A percentile compares a stretch with the other conserved stretches of the same genome.
Conservation (phyloP, 108 stramenopile genomes). For the Bacterosira constricta region DNA sequence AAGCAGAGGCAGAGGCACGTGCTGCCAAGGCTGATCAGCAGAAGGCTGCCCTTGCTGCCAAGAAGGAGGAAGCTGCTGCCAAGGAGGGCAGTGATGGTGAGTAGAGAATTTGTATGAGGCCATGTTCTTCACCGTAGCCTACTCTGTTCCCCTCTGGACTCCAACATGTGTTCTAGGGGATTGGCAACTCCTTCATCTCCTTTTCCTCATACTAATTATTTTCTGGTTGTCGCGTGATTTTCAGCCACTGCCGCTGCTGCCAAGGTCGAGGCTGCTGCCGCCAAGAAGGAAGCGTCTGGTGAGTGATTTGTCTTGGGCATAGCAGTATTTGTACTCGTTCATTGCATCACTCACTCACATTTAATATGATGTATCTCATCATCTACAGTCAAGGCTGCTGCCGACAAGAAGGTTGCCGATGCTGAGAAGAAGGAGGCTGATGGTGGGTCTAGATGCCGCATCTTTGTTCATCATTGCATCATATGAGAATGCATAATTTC, state of each 20-base stretch:
- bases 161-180: not conserved
- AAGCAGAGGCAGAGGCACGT: constrained; percentile 44
- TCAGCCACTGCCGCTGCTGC: constrained; percentile 5
- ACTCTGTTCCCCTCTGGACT: not conserved
- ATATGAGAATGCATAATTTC: too few relatives aligned
- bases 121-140: not conserved
- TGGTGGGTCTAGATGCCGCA: not conserved
- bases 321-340: not conserved
- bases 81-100: not conserved
- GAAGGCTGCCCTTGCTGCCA: constrained; percentile 29
- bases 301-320: not conserved
- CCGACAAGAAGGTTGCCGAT: not conserved
- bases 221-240: too few relatives aligned
- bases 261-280: constrained; percentile 7
- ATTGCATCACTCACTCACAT: not conserved
- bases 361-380: not conserved
- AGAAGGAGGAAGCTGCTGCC: constrained; percentile 29
- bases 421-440: constrained; percentile 6
- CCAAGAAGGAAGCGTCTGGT: constrained; percentile 4
- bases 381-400: constrained; percentile 1
- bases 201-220: not conserved
- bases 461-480: not conserved
- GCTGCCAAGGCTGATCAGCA: not conserved
- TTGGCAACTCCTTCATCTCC: not conserved
- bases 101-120: too few relatives aligned